Evolutionary conservation across 169 alveolate genomes (phyloP).

Genomic region (Besnoitia besnoiti): DNA sequence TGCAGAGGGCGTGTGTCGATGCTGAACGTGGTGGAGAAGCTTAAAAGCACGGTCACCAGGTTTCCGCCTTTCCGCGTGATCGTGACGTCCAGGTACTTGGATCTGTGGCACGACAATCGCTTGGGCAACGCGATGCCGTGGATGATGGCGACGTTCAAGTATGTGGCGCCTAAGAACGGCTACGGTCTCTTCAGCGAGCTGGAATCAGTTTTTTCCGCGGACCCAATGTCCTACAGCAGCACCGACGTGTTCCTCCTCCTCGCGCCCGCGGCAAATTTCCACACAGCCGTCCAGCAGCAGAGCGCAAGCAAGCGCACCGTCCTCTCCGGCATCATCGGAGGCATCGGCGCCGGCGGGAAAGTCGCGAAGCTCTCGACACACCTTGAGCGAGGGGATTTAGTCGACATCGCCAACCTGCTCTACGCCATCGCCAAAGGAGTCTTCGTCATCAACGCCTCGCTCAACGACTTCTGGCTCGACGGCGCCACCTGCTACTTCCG

Average conservation of each 20-base stretch:
- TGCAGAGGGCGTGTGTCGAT: neutral
- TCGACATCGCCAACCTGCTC: slow-evolving; percentile 6
- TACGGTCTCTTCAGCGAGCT: slow-evolving; percentile 54
- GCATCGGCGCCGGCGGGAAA: slow-evolving; percentile 17
- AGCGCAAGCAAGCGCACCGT: slow-evolving; percentile 15
- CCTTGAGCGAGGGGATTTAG: neutral
- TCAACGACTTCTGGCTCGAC: slow-evolving; percentile 56
- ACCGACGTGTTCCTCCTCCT: slow-evolving; percentile 43
- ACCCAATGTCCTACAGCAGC: neutral
- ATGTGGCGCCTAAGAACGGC: neutral
- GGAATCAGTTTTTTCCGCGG: slow-evolving; percentile 10
- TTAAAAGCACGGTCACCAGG: neutral
- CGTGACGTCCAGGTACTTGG: neutral
- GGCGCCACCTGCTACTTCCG: slow-evolving; percentile 36
- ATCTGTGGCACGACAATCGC: slow-evolving; percentile 53
- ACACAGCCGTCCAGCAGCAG: neutral
- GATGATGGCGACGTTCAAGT: slow-evolving; percentile 31
- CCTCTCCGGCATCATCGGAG: slow-evolving; percentile 1
- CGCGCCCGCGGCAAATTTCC: slow-evolving; percentile 38
- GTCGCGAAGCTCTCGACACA: neutral
- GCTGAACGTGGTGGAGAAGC: slow-evolving; percentile 1
- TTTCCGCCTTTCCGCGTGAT: slow-evolving; percentile 41
- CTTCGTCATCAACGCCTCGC: neutral
- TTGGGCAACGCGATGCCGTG: slow-evolving; percentile 59
- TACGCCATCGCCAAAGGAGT: neutral